phyloP scores from a whole-genome alignment of 2,329 filamentous ascomycete genomes.

The Pyrenophora tritici-repentis region DNA sequence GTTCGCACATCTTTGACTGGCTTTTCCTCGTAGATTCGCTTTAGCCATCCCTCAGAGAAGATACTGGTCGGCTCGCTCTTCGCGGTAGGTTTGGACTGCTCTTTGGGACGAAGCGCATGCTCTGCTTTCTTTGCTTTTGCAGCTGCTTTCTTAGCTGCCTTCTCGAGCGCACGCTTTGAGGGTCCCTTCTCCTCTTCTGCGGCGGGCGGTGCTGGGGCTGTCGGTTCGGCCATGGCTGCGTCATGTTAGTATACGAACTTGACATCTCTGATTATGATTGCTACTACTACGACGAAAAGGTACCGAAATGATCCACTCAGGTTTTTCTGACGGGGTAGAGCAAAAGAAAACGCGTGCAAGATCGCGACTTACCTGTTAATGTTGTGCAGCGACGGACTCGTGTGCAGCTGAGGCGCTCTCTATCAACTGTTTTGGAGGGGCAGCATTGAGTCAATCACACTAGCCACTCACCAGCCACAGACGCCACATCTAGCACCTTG shows the following conservation, averaged over 20 bases:
- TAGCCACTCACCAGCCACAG: conserved; percentile 14
- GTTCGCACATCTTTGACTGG: conserved; percentile 53
- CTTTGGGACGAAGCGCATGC: conserved; percentile 49
- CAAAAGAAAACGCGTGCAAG: not conserved
- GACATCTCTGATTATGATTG: too few relatives aligned
- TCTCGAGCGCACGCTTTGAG: conserved; percentile 56
- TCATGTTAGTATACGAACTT: conserved; percentile 1
- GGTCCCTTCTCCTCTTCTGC: conserved; percentile 44
- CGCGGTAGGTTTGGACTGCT: conserved; percentile 39
- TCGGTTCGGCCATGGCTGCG: conserved; percentile 32
- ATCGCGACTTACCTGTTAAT: conserved; percentile 1
- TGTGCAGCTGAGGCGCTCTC: conserved; percentile 22
- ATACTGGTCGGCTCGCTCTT: conserved; percentile 43
- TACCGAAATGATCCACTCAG: too few relatives aligned
- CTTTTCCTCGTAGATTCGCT: conserved; percentile 57
- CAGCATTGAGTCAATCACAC: conserved; percentile 30
- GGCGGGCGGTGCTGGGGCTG: conserved; percentile 20
- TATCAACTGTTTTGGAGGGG: conserved; percentile 26
- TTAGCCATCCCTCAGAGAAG: conserved; percentile 57
- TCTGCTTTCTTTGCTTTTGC: conserved; percentile 51
- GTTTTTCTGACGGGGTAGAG: not conserved
- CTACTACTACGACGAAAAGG: too few relatives aligned
- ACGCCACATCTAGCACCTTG: conserved; percentile 13
- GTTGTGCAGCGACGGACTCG: conserved; percentile 10
- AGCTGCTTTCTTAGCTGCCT: conserved; percentile 56